Evolutionary conservation across 495 filamentous ascomycete genomes (phyloP).

Genomic region (Parathielavia appendiculata): DNA sequence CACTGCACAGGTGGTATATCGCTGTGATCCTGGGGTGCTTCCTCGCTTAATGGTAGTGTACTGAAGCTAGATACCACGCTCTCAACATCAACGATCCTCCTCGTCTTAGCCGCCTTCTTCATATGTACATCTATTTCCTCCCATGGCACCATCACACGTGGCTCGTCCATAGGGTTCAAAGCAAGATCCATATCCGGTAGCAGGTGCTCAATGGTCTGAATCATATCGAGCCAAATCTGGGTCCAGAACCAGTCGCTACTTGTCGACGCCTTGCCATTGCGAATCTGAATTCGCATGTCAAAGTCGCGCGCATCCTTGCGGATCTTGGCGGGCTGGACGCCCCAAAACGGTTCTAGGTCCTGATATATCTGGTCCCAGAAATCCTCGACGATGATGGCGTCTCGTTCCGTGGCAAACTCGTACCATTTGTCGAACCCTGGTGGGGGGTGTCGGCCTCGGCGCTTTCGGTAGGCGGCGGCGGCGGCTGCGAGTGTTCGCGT

Average conservation of each 20-base stretch:
- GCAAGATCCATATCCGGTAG: conserved; percentile 69
- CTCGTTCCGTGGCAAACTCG: conserved; percentile 54
- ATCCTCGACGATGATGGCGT: conserved; percentile 62
- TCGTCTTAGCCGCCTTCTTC: conserved; percentile 47
- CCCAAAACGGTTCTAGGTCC: conserved; percentile 69
- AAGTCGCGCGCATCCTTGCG: conserved; percentile 51
- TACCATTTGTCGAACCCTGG: conserved; percentile 70
- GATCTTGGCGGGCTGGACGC: conserved; percentile 51
- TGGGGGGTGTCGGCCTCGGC: conserved; percentile 65
- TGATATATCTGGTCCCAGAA: conserved; percentile 67
- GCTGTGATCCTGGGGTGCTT: conserved; percentile 25
- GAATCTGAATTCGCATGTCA: conserved; percentile 56
- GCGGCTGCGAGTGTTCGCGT: conserved; percentile 53
- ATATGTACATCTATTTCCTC: conserved; percentile 58
- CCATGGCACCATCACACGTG: conserved; percentile 61
- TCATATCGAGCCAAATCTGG: conserved; percentile 55
- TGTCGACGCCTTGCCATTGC: conserved; percentile 52
- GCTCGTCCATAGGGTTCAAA: conserved; percentile 66
- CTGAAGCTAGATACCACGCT: conserved; percentile 35
- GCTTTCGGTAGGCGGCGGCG: conserved; percentile 56
- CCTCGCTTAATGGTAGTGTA: conserved; percentile 29
- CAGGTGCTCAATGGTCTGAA: conserved; percentile 52
- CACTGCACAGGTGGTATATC: conserved; percentile 29
- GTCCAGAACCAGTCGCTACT: conserved; percentile 59
- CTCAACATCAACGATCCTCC: conserved; percentile 35